Evolutionary conservation across 345 rosid genomes (phyloP).

Genomic region (Corymbia maculata): DNA sequence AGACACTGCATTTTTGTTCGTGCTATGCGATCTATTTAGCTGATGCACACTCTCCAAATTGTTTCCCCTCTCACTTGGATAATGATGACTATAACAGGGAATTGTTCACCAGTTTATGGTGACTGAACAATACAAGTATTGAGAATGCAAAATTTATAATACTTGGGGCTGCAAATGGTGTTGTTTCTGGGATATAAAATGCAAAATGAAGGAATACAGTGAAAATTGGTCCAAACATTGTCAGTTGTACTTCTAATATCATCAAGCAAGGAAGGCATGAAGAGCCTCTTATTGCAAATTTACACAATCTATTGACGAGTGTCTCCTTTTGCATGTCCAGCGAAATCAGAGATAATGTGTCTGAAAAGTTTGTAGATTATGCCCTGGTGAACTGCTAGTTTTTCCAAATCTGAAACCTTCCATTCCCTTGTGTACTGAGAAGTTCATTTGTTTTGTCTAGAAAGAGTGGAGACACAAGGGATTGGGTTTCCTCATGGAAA

Average conservation of each 20-base stretch:
- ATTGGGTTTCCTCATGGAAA: conserved; percentile 78
- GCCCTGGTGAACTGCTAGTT: not conserved
- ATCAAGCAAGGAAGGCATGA: not conserved
- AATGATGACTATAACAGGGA: not conserved
- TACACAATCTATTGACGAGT: not conserved
- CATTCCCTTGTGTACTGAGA: conserved; percentile 4
- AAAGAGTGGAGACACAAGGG: conserved; percentile 58
- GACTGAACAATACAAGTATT: not conserved
- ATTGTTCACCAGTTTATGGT: not conserved
- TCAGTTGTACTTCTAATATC: not conserved
- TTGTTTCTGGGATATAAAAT: not conserved
- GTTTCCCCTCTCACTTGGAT: not conserved
- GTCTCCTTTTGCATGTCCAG: not conserved
- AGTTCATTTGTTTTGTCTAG: conserved; percentile 51
- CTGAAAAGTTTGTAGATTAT: not conserved
- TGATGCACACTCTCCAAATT: not conserved
- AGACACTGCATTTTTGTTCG: not conserved
- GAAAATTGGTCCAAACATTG: not conserved
- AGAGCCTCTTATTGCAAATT: not conserved
- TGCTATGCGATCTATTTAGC: not conserved
- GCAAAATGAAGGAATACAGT: not conserved
- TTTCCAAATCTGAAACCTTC: not conserved
- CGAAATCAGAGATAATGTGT: not conserved
- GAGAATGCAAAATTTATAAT: not conserved
- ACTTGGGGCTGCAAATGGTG: not conserved